Base-by-base conservation (phyloP, 495 filamentous ascomycete species). In the Penicillium steckii region DNA sequence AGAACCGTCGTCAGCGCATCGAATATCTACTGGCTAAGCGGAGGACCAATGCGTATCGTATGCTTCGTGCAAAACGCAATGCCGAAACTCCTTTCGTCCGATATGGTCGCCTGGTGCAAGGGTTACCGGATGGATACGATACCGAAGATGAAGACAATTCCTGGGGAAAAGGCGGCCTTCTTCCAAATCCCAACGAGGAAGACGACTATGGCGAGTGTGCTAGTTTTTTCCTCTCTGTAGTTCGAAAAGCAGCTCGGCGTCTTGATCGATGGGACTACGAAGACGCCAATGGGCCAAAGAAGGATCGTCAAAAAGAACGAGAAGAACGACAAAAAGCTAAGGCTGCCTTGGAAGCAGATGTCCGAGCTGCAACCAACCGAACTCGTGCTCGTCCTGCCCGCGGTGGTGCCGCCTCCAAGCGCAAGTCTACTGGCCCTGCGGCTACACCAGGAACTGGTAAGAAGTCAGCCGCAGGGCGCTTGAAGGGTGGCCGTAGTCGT, bases 1-100 rank as follows among this genome's bases (percentile, higher is more conserved):
- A 86, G 41, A 96, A 96, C 64, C 81, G 95, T 8, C 88, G 85
- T 30, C 85, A 94, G 66, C 87, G 90, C 12, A 89, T 96, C 35
- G 87, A 96, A 45, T 89, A 94, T 60, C 85, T 94, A 38, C 81
- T 98, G 25, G 85, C 87, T 17, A 88, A 88, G 37, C 72, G 91
- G 27, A 82, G 80, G 51, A 76, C 70, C 44, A 75, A 83, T 48
- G 83, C 87, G 48, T 84, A 84, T 53, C 71, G 74, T 27, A 72
- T 85, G 3, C 80, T 88, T 10, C 84, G 72, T 76, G 64, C 62
- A 56, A 53, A 85, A 84, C 46, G 80, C 72, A 55, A 71, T 67
- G 61, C 78, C 82, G 65, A 90, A 80, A 57, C 78, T 76, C 73
- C 77, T 4, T 73, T 78, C 29, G 79, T 88, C 40, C 77, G 87